Conservation (phyloP, 805 yeast genomes). For the Zygosaccharomyces kombuchaensis region DNA sequence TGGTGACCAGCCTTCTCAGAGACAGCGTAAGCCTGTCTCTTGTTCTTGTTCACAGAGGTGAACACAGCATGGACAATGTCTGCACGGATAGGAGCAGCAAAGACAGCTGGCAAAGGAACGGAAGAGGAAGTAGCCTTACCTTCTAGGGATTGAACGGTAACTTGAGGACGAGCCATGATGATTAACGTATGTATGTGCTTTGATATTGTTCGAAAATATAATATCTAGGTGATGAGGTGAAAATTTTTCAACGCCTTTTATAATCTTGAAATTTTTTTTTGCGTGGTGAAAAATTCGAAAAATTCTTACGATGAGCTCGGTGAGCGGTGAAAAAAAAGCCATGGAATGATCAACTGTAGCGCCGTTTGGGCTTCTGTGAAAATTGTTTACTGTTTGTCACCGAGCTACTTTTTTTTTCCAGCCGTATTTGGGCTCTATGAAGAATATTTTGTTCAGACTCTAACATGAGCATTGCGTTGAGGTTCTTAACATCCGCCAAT, state of each 20-base stretch:
- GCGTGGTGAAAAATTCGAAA: conserved; percentile 13
- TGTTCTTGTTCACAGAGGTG: conserved; percentile 98
- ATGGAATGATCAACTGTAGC: background rate
- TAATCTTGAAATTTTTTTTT: conserved; percentile 6
- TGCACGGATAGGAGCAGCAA: conserved; percentile 99
- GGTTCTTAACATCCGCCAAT: background rate
- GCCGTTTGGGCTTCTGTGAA: background rate
- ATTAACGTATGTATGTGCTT: conserved; percentile 29
- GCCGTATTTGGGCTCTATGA: background rate
- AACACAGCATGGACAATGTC: conserved; percentile 98
- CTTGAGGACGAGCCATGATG: conserved; percentile 87
- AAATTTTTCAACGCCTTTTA: conserved; percentile 13
- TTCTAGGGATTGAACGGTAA: conserved; percentile 82
- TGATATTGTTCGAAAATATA: conserved; percentile 1
- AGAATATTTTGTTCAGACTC: conserved; percentile 4
- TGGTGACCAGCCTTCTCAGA: conserved; percentile 99
- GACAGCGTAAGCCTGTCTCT: conserved; percentile 99
- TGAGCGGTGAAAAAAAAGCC: background rate
- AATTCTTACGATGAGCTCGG: background rate
- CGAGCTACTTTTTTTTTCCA: background rate
- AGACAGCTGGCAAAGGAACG: conserved; percentile 95
- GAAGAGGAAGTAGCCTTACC: conserved; percentile 85
- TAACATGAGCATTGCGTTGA: conserved; percentile 5
- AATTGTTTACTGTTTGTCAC: too few species aligned
- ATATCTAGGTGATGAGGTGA: background rate